phyloP scores from a whole-genome alignment of 306 rosid species.

The Lathyrus oleraceus region DNA sequence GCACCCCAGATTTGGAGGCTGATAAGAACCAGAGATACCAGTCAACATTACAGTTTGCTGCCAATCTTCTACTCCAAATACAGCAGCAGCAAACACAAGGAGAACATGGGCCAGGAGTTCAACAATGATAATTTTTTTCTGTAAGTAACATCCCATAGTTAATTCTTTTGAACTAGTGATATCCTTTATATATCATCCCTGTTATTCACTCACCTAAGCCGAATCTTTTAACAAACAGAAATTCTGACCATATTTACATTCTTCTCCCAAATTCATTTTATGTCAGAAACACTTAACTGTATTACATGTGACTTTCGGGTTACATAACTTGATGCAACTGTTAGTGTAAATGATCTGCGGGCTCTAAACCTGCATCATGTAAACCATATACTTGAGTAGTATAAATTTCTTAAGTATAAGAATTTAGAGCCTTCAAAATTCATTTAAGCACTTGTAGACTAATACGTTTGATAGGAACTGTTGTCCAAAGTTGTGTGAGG shows the following conservation, averaged over 20 bases:
- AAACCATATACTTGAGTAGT: conserved; percentile 7
- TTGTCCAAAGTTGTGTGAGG: not conserved
- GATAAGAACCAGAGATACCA: conserved; percentile 77
- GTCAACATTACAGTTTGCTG: conserved; percentile 92
- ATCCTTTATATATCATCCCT: conserved; percentile 31
- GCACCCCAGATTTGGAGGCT: conserved; percentile 73
- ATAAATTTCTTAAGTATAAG: not conserved
- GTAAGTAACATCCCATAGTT: conserved; percentile 57
- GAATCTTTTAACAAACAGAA: conserved; percentile 21
- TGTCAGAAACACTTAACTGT: conserved; percentile 20
- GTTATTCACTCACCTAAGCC: conserved; percentile 24
- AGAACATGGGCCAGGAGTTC: conserved; percentile 73
- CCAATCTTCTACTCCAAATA: conserved; percentile 88
- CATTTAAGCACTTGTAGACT: not conserved
- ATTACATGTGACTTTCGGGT: conserved; percentile 7
- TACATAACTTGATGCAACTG: conserved; percentile 19
- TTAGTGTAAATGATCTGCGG: conserved; percentile 4
- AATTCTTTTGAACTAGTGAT: conserved; percentile 12
- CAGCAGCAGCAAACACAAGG: conserved; percentile 65
- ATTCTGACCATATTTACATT: conserved; percentile 18
- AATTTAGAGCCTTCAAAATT: not conserved
- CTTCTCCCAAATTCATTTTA: not conserved
- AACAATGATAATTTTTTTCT: conserved; percentile 49
- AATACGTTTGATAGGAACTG: not conserved
- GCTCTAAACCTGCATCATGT: conserved; percentile 3